These are phyloP conservation scores for Colletotrichum truncatum DNA, from an alignment of 2,329 filamentous ascomycete species.

Conservation along the genomic window DNA sequence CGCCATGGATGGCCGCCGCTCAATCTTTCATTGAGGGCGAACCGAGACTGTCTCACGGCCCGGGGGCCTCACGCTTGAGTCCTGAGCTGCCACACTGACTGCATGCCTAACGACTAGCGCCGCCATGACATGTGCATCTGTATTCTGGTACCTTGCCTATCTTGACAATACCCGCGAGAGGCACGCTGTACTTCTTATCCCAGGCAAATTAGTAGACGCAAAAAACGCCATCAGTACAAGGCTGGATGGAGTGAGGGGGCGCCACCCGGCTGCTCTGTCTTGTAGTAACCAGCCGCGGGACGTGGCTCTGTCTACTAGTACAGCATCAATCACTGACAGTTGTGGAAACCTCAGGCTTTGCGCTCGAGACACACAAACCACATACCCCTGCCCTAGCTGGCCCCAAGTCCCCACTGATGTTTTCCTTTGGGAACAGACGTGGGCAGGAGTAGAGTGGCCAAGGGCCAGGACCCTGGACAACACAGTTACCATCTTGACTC, in stretches of 20 bases:
- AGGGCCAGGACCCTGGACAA: constrained; percentile 3
- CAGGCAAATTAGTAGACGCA: not conserved
- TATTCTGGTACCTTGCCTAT: not conserved
- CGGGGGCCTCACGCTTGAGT: not conserved
- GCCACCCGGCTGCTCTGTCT: too few relatives aligned
- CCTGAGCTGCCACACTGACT: not conserved
- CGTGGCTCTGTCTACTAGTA: not conserved
- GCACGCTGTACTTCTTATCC: not conserved
- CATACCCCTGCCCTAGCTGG: constrained; percentile 9
- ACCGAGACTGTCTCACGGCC: constrained; percentile 17
- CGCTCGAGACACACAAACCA: not conserved
- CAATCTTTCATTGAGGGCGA: constrained; percentile 4
- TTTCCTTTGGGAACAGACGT: constrained; percentile 21
- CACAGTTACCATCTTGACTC: constrained; percentile 17
- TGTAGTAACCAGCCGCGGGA: not conserved
- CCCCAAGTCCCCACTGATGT: constrained; percentile 21
- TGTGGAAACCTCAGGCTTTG: not conserved
- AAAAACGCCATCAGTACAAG: not conserved
- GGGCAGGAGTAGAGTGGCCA: constrained; percentile 11
- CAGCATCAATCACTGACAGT: not conserved
- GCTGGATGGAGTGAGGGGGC: not conserved
- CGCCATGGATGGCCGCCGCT: not conserved
- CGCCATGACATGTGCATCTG: not conserved
- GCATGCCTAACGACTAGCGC: not conserved
- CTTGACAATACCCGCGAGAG: not conserved